phyloP scores from a whole-genome alignment of 768 basidiomycete species.

The Lentinula sp. region DNA sequence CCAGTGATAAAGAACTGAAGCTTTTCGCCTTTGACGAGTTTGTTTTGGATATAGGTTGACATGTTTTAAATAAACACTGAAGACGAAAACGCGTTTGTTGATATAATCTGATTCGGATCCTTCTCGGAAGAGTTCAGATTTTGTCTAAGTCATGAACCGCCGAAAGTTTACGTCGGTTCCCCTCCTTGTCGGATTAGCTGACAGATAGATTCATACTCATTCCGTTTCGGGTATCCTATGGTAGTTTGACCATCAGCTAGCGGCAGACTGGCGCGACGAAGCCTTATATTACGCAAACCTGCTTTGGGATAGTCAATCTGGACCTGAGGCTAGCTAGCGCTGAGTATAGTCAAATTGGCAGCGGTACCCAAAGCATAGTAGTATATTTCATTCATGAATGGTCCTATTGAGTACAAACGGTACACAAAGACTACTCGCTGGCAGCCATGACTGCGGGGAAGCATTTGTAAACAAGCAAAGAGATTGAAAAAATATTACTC shows the following conservation, averaged over 20 bases:
- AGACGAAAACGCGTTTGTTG: not conserved
- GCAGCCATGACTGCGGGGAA: slow-evolving; percentile 79
- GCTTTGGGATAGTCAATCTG: too few species aligned
- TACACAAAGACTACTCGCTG: slow-evolving; percentile 59
- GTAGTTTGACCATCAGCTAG: too few species aligned
- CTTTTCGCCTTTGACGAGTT: not conserved
- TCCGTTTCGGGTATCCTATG: too few species aligned
- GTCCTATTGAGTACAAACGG: slow-evolving; percentile 11
- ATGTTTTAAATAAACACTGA: not conserved
- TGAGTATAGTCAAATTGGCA: too few species aligned
- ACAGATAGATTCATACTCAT: too few species aligned
- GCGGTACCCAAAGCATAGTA: too few species aligned
- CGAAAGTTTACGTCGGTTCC: too few species aligned
- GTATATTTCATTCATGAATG: too few species aligned
- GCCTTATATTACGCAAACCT: too few species aligned
- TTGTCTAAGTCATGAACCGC: not conserved
- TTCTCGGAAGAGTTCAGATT: not conserved
- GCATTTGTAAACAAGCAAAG: not conserved
- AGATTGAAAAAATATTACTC: slow-evolving; percentile 30
- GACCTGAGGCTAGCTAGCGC: too few species aligned
- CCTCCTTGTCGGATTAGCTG: too few species aligned
- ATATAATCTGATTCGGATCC: not conserved
- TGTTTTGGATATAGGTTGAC: not conserved
- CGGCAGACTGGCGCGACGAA: too few species aligned
- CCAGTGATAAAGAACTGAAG: not conserved